Evolutionary conservation across 257 asterid species (phyloP), one percentile per base, ranked within the genome.

Genomic region (Osmanthus fragrans): DNA sequence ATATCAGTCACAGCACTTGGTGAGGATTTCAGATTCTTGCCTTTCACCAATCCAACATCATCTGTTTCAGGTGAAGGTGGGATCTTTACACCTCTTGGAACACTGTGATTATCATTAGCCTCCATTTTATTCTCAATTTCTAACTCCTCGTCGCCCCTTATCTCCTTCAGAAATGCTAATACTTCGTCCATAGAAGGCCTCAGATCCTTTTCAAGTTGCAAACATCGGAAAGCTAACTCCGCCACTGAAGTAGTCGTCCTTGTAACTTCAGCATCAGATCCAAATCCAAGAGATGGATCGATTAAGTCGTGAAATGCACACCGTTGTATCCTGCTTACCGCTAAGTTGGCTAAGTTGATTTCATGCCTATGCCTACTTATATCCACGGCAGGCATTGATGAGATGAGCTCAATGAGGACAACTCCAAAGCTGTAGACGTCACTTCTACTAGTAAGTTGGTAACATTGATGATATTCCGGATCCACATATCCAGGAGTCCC

Each of bases 131-230:
- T 42, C 49, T 11, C 4, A 0, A 42, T 42, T 42, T 42, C 16
- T 11, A 42, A 10, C 49, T 66, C 66, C 40, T 45, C 56, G 1
- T 23, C 21, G 9, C 32, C 73, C 27, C 47, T 40, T 4, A 77
- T 69, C 7, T 51, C 78, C 34, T 18, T 66, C 79, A 81, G 54
- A 34, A 30, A 10, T 49, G 77, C 81, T 78, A 76, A 16, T 7
- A 76, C 81, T 56, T 81, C 84, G 3, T 72, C 78, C 84, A 76
- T 81, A 11, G 81, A 70, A 4, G 84, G 84, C 33, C 84, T 76
- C 72, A 68, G 27, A 15, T 81, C 84, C 71, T 47, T 64, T 11
- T 72, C 79, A 18, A 47, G 66, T 45, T 81, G 84, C 72, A 81
- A 56, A 81, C 84, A 81, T 23, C 75, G 71, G 54, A 76, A 81